Evolutionary conservation across 495 filamentous ascomycete genomes (phyloP).

Genomic region (Penicillium paradoxum): DNA sequence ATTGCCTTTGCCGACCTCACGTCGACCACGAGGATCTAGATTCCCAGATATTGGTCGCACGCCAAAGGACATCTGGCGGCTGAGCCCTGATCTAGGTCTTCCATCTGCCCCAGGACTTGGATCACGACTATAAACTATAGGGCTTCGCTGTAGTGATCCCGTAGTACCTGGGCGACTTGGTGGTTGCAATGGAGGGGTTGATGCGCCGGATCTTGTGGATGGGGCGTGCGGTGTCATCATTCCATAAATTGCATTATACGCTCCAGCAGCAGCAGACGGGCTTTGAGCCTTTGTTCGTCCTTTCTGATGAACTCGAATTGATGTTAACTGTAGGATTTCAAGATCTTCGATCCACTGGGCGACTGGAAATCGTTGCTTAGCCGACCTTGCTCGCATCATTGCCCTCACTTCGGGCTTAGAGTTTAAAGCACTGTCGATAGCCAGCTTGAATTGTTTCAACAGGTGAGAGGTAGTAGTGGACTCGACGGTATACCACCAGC

Average conservation of each 20-base stretch:
- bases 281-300: conserved; percentile 33
- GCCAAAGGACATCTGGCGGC: conserved; percentile 36
- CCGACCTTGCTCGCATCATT: conserved; percentile 71
- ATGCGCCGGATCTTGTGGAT: conserved; percentile 36
- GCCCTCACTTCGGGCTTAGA: conserved; percentile 55
- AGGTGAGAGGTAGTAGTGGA: conserved; percentile 65
- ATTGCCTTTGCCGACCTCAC: conserved; percentile 27
- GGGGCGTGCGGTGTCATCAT: conserved; percentile 36
- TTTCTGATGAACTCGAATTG: conserved; percentile 46
- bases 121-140: conserved; percentile 45
- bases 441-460: conserved; percentile 65
- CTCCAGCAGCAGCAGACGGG: conserved; percentile 22
- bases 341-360: conserved; percentile 62
- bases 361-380: conserved; percentile 72
- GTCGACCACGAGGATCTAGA: conserved; percentile 30
- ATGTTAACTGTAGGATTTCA: conserved; percentile 55
- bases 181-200: conserved; percentile 43
- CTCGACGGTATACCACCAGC: conserved; percentile 68
- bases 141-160: conserved; percentile 41
- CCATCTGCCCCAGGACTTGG: conserved; percentile 34
- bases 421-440: conserved; percentile 61
- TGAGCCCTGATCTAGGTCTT: conserved; percentile 34
- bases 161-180: conserved; percentile 39
- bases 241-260: conserved; percentile 39
- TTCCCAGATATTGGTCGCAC: conserved; percentile 37